Evolutionary conservation across 2,329 filamentous ascomycete species (phyloP).

Genomic region (Alternaria angustiovoidea): DNA sequence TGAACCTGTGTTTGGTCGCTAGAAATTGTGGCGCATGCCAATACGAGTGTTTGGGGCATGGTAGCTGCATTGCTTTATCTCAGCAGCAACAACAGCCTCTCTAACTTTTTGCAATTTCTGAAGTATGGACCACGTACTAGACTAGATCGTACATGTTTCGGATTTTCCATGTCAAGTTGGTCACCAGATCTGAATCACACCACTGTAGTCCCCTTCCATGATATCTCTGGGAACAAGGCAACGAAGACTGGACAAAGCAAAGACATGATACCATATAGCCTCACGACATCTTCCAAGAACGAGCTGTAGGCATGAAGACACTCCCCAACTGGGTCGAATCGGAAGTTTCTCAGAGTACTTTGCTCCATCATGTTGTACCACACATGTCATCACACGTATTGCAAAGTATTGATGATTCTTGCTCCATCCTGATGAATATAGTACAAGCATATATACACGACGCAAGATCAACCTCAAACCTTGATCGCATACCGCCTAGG

Average conservation of each 20-base stretch:
- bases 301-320: no score
- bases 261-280: no score
- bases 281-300: no score
- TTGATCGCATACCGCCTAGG: slow-evolving; percentile 29
- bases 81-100: neutral
- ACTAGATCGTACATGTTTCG: neutral
- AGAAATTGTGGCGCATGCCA: neutral
- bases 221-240: no score
- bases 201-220: neutral
- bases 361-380: no score
- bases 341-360: no score
- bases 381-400: neutral
- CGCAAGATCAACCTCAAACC: slow-evolving; percentile 18
- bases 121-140: neutral
- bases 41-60: neutral
- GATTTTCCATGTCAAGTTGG: neutral
- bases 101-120: neutral
- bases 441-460: slow-evolving; percentile 29
- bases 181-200: neutral
- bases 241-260: no score
- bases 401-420: slow-evolving; percentile 1
- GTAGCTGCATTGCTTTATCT: neutral
- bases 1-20: neutral
- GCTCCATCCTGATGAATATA: slow-evolving; percentile 21
- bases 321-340: no score